phyloP scores from a whole-genome alignment of 371 early-diverging fungal species.

The Rhizomucor miehei region DNA sequence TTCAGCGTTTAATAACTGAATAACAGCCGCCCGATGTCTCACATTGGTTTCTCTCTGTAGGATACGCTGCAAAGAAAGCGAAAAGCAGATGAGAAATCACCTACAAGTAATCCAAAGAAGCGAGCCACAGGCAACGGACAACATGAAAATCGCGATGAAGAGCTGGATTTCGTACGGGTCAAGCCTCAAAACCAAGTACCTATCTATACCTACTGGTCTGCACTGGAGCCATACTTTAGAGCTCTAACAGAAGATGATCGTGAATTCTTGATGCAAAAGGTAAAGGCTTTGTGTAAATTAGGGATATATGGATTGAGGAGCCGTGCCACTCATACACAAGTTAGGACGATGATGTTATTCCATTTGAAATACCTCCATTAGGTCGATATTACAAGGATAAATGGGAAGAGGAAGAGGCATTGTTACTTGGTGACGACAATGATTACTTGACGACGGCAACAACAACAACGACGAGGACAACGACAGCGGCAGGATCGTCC shows the following conservation, averaged over 20 bases:
- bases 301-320: neutral
- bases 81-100: neutral
- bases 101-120: slow-evolving; percentile 5
- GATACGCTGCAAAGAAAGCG: neutral
- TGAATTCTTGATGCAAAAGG: slow-evolving; percentile 56
- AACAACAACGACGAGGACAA: no score
- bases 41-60: neutral
- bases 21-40: no score
- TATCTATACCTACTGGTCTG: slow-evolving; percentile 75
- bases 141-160: slow-evolving; percentile 11
- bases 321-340: no score
- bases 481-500: neutral
- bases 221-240: slow-evolving; percentile 83
- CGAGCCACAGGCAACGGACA: slow-evolving; percentile 2
- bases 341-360: slow-evolving; percentile 64
- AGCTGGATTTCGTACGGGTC: slow-evolving; percentile 39
- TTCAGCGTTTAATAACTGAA: no score
- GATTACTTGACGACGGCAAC: neutral
- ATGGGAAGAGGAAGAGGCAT: slow-evolving; percentile 82
- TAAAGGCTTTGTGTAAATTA: neutral
- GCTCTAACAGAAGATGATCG: slow-evolving; percentile 79
- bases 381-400: slow-evolving; percentile 74
- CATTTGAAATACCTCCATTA: slow-evolving; percentile 71
- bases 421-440: neutral
- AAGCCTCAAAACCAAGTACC: slow-evolving; percentile 72